Evolutionary conservation across 306 rosid genomes (phyloP).

Genomic region (Fragaria ananassa): DNA sequence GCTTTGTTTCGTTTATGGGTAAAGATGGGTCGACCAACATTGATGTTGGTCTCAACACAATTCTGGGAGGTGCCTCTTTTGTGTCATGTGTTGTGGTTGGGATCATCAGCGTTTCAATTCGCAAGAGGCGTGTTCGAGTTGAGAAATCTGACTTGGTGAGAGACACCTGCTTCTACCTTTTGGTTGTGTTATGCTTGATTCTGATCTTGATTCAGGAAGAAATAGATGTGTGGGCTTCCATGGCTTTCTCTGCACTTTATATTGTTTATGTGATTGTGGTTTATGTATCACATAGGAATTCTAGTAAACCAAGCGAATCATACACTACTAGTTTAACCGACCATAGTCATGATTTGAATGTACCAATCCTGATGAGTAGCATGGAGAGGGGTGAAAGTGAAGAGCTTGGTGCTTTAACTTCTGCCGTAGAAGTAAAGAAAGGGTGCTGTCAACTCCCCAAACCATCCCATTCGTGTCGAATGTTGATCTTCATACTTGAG

Average conservation of each 20-base stretch:
- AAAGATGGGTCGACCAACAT: slow-evolving; percentile 34
- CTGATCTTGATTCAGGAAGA: slow-evolving; percentile 47
- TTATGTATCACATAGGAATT: slow-evolving; percentile 41
- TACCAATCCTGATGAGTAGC: slow-evolving; percentile 39
- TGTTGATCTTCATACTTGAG: slow-evolving; percentile 38
- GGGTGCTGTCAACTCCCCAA: slow-evolving; percentile 20
- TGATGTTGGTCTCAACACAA: slow-evolving; percentile 63
- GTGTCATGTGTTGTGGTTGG: slow-evolving; percentile 68
- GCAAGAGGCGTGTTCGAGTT: slow-evolving; percentile 36
- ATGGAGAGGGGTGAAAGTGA: slow-evolving; percentile 42
- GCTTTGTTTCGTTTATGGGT: slow-evolving; percentile 64
- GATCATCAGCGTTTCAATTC: slow-evolving; percentile 49
- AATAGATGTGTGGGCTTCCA: slow-evolving; percentile 57
- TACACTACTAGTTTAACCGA: neutral
- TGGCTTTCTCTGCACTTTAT: slow-evolving; percentile 55
- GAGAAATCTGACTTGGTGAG: slow-evolving; percentile 56
- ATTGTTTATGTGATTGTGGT: slow-evolving; percentile 62
- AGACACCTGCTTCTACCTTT: slow-evolving; percentile 55
- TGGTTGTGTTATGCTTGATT: slow-evolving; percentile 45
- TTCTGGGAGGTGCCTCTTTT: slow-evolving; percentile 79
- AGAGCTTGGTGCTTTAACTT: slow-evolving; percentile 3
- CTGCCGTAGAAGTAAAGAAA: slow-evolving; percentile 13
- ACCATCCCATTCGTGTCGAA: slow-evolving; percentile 22
- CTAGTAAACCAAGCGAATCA: neutral
- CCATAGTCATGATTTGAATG: slow-evolving; percentile 27